Conservation (phyloP, 2,329 filamentous ascomycete genomes). For the Huntiella moniliformis region DNA sequence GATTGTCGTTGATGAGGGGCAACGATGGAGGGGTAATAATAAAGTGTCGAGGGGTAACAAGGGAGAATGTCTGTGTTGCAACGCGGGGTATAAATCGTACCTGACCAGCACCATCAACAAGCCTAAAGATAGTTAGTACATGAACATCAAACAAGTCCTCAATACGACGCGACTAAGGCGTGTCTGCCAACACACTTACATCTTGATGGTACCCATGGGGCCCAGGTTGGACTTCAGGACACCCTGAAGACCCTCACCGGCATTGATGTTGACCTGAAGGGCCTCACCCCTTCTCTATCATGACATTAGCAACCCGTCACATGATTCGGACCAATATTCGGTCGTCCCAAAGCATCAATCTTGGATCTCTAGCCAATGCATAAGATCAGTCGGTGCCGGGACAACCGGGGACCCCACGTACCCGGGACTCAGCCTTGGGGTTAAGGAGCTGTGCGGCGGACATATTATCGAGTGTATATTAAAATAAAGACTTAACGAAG, state of each 20-base stretch:
- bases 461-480: constrained; percentile 32
- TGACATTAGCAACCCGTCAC: constrained; percentile 5
- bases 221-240: constrained; percentile 93
- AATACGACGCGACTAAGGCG: background rate
- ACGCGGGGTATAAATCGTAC: constrained; percentile 23
- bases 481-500: constrained; percentile 24
- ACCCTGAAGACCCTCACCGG: constrained; percentile 82
- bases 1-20: background rate
- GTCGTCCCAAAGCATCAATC: no score
- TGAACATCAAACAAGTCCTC: background rate
- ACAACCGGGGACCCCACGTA: constrained; percentile 27
- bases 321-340: no score
- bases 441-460: constrained; percentile 96
- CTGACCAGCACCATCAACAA: constrained; percentile 51
- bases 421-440: constrained; percentile 94
- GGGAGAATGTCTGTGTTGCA: constrained; percentile 13
- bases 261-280: constrained; percentile 88
- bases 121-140: constrained; percentile 26
- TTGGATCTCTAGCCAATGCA: no score
- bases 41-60: constrained; percentile 1
- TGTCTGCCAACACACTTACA: constrained; percentile 34
- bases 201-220: constrained; percentile 87
- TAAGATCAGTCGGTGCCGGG: background rate
- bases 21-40: background rate
- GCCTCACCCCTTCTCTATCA: constrained; percentile 83